A percentile compares a stretch with the other conserved stretches of the same genome.
These are phyloP conservation scores for Hirsutella minnesotensis DNA, from an alignment of 2,329 filamentous ascomycete species.

Conservation along the genomic window DNA sequence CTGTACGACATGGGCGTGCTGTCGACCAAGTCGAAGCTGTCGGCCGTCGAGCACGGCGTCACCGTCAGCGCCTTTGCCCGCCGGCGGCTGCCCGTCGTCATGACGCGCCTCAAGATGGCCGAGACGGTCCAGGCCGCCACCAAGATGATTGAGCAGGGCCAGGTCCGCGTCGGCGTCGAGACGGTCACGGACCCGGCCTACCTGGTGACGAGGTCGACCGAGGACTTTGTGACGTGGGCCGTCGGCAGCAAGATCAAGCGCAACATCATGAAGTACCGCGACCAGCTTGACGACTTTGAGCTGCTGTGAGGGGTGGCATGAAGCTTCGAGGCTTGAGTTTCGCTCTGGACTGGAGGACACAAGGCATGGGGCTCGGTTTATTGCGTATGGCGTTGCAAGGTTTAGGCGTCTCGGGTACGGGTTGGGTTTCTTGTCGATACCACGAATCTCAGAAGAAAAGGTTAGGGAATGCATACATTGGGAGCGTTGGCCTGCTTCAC, in stretches of 20 bases:
- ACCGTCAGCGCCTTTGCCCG: conserved; percentile 85
- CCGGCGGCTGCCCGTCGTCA: conserved; percentile 73
- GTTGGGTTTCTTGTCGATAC: too few species aligned
- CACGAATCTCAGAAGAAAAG: too few species aligned
- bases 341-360: not conserved
- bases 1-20: conserved; percentile 87
- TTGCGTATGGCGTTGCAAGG: too few species aligned
- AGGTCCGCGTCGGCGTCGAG: conserved; percentile 84
- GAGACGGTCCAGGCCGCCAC: conserved; percentile 77
- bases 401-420: too few species aligned
- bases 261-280: conserved; percentile 87
- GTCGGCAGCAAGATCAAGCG: conserved; percentile 95
- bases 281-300: conserved; percentile 94
- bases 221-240: conserved; percentile 95
- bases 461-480: too few species aligned
- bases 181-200: conserved; percentile 85
- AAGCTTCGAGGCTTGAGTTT: not conserved
- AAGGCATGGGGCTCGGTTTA: too few species aligned
- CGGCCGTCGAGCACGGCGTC: conserved; percentile 74
- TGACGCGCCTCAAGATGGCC: conserved; percentile 84
- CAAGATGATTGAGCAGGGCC: conserved; percentile 86
- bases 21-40: conserved; percentile 62
- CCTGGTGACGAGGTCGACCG: conserved; percentile 76
- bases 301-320: conserved; percentile 44
- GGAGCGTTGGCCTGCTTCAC: too few species aligned